Conservation (phyloP, 2,329 filamentous ascomycete species). For the Bipolaris gigantea region DNA sequence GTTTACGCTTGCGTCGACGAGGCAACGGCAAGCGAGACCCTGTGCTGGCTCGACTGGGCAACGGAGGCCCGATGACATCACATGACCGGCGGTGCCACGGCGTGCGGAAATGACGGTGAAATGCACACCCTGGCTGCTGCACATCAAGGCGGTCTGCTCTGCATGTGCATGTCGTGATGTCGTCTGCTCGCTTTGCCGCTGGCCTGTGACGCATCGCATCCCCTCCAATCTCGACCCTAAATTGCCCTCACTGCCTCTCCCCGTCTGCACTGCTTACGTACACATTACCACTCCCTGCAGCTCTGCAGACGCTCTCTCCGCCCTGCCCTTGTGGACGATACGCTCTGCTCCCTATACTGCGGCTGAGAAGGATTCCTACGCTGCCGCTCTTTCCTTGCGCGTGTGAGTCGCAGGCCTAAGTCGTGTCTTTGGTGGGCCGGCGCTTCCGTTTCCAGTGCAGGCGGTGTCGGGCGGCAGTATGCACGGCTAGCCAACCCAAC, state of each 20-base stretch:
- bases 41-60: slow-evolving; percentile 15
- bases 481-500: slow-evolving; percentile 19
- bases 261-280: neutral
- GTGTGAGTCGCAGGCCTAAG: slow-evolving; percentile 11
- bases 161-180: slow-evolving; percentile 4
- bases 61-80: slow-evolving; percentile 33
- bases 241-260: neutral
- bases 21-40: slow-evolving; percentile 28
- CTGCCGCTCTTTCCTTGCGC: neutral
- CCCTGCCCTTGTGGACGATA: neutral
- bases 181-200: neutral
- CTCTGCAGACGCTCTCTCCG: neutral
- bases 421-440: slow-evolving; percentile 15
- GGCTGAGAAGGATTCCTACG: neutral
- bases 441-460: slow-evolving; percentile 15
- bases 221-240: neutral
- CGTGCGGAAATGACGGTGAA: slow-evolving; percentile 12
- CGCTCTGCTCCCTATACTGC: neutral
- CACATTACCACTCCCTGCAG: no score
- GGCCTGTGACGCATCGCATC: slow-evolving; percentile 1
- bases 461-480: slow-evolving; percentile 14
- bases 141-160: neutral
- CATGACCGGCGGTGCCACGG: slow-evolving; percentile 17
- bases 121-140: neutral
- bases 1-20: slow-evolving; percentile 40